Evolutionary conservation across 495 filamentous ascomycete species (phyloP), one percentile per base, ranked within the genome.

Genomic region (Glonium stellatum): DNA sequence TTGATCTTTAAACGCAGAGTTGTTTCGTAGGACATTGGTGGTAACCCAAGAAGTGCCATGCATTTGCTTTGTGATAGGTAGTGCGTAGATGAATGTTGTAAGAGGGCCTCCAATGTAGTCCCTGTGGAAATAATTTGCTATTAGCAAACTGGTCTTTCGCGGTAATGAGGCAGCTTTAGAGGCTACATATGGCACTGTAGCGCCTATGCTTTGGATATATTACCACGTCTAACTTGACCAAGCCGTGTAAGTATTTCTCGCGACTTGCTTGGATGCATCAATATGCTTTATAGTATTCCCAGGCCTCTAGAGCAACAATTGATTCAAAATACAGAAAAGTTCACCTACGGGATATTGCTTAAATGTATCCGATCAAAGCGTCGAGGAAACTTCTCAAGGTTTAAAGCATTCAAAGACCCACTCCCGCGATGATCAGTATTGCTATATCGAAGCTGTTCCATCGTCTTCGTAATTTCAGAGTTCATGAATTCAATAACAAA

Each of bases 261-360:
- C 27, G 6, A 31, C 27, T 31, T 31, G 2, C 27, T 31, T 6
- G 27, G 27, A 31, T 31, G 27, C 27, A 31, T 31, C 6, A 31
- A 6, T 31, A n/a, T n/a, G n/a, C n/a, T n/a, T n/a, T n/a, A 31
- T 31, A 31, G 27, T 6, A 31, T 31, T 31, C 27, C 6, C 27
- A 31, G 27, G 6, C 6, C 27, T 31, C 27, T 31, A 6, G 27
- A 31, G 6, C 27, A 31, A 31, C 27, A 2, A 31, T 3, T 31
- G 6, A 3, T 31, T 31, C 27, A 31, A 19, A 1, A 37, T 48
- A 34, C 31, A 12, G 41, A 21, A 2, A 39, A 12, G 15, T 27
- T 15, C n/a, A 70, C 71, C 63, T 69, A 73, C 71, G 69, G 73
- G 36, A 74, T 68, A 54, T 76, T 75, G 57, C 68, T 74, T 34